phyloP scores from a whole-genome alignment of 331 rosid species.

The Pyracantha coccinea region DNA sequence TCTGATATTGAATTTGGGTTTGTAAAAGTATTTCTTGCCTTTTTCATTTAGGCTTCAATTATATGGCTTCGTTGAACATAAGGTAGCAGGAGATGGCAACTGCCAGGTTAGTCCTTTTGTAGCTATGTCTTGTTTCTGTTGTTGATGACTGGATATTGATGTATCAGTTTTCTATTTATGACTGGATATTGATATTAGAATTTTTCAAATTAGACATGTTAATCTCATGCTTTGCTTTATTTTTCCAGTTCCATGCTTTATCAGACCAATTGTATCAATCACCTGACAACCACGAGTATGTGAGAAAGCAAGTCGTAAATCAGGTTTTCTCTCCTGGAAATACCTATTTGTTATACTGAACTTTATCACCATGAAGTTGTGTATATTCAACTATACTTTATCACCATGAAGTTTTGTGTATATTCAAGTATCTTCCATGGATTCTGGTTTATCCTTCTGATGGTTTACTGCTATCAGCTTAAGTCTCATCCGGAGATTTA shows the following conservation, averaged over 20 bases:
- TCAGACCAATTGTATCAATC: conserved; percentile 67
- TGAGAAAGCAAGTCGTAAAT: conserved; percentile 54
- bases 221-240: neutral
- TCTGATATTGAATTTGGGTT: neutral
- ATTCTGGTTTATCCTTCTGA: conserved; percentile 19
- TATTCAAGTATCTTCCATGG: neutral
- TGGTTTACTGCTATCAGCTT: conserved; percentile 38
- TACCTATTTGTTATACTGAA: neutral
- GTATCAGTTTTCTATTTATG: too few species aligned
- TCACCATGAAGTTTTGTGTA: conserved; percentile 6
- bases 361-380: conserved; percentile 1
- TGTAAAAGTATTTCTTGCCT: neutral
- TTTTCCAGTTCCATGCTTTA: conserved; percentile 62
- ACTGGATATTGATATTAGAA: conserved; percentile 11
- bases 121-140: conserved; percentile 3
- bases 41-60: conserved; percentile 51
- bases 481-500: conserved; percentile 63
- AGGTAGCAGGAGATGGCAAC: conserved; percentile 81
- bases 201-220: neutral
- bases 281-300: conserved; percentile 50
- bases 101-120: conserved; percentile 60
- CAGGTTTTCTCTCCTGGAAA: conserved; percentile 43
- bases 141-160: neutral
- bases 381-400: neutral
- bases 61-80: conserved; percentile 56